Conservation (phyloP, 176 grass and related monocot species). For the Musa beccarii region DNA sequence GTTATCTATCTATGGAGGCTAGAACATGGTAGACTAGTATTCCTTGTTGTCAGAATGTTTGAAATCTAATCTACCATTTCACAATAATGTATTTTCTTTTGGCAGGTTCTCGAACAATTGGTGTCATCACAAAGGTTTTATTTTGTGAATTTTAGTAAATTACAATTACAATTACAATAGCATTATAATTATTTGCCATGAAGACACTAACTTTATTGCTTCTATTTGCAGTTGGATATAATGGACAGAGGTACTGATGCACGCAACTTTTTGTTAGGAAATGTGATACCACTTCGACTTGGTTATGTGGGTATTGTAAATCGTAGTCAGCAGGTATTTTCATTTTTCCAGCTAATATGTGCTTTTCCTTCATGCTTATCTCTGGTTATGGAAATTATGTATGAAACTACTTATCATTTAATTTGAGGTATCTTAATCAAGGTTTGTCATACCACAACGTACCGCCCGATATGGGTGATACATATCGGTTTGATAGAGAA, state of each 20-base stretch:
- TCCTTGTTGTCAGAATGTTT: neutral
- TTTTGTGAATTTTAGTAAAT: neutral
- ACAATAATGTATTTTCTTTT: slow-evolving; percentile 10
- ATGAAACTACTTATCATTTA: no score
- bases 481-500: no score
- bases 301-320: slow-evolving; percentile 92
- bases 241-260: slow-evolving; percentile 98
- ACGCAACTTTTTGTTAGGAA: slow-evolving; percentile 84
- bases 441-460: no score
- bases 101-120: slow-evolving; percentile 78
- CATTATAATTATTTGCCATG: slow-evolving; percentile 16
- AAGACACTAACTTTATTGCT: slow-evolving; percentile 25
- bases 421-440: neutral
- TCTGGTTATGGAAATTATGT: neutral
- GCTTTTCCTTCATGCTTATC: neutral
- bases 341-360: slow-evolving; percentile 6
- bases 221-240: slow-evolving; percentile 75
- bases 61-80: neutral
- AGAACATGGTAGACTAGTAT: neutral
- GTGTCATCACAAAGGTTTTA: slow-evolving; percentile 95
- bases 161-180: neutral
- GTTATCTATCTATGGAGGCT: neutral
- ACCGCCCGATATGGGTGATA: no score
- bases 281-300: slow-evolving; percentile 77
- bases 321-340: slow-evolving; percentile 88